Evolutionary conservation across 129 eudicot genomes (phyloP).

Genomic region (Flaveria sonorensis): DNA sequence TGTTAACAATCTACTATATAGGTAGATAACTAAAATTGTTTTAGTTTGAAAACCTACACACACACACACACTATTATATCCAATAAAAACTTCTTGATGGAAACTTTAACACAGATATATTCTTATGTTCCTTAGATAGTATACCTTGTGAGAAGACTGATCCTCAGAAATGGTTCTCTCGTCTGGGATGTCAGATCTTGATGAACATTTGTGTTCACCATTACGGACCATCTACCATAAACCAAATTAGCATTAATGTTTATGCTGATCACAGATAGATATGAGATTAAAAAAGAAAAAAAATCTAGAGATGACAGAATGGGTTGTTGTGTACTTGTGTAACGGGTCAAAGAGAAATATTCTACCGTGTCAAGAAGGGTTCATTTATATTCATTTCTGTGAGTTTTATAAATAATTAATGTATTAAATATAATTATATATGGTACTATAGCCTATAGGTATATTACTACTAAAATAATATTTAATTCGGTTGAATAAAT

Average conservation of each 20-base stretch:
- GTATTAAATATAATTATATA: not conserved
- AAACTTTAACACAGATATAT: not conserved
- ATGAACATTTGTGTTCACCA: slow-evolving; percentile 79
- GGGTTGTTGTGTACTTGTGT: not conserved
- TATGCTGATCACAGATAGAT: not conserved
- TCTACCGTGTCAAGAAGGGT: not conserved
- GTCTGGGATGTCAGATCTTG: slow-evolving; percentile 51
- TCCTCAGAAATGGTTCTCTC: slow-evolving; percentile 76
- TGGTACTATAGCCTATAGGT: not conserved
- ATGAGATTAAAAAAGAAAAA: not conserved
- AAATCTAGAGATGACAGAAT: not conserved
- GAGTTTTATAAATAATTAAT: not conserved
- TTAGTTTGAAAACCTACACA: not conserved
- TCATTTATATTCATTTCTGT: not conserved
- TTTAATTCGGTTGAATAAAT: not conserved
- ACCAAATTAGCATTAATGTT: slow-evolving; percentile 16
- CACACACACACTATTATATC: not conserved
- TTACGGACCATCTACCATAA: slow-evolving; percentile 76
- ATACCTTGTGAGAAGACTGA: slow-evolving; percentile 44
- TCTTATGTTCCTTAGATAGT: slow-evolving; percentile 3
- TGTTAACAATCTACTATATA: slow-evolving; percentile 44
- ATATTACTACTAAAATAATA: not conserved
- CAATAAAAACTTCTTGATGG: not conserved
- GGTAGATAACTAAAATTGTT: not conserved
- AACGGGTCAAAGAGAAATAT: not conserved